Evolutionary conservation across 1,139 yeast species (phyloP), one percentile per base, ranked within the genome.

Genomic region (Debaryomyces sp.): DNA sequence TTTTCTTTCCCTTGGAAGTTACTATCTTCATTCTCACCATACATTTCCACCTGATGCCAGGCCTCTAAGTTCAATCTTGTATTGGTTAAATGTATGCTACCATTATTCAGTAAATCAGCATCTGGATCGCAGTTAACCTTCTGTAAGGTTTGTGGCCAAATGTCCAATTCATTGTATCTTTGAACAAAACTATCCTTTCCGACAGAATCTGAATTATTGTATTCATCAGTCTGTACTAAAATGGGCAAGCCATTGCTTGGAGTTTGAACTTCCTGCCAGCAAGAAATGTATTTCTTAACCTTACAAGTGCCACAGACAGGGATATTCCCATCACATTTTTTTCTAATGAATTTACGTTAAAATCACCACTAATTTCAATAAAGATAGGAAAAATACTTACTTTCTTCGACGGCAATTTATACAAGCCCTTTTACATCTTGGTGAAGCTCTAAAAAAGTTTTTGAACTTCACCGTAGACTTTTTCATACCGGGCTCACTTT

Each of bases 281-380:
- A 35, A 35, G 23, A 9, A 10, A 5, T 18, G 23, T 17, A 35
- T 18, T 22, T 35, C 26, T 35, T 35, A 8, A 6, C 24, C 23
- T 35, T 35, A 35, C 38, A 35, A 10, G 38, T 35, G 4, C 38
- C 23, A 35, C 38, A 35, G 24, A 35, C 18, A 35, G 38, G 38
- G 4, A 18, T 7, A n/a, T 15, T 10, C 13, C 38, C 38, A 21
- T 35, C 38, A 35, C 38, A 35, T 35, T 35, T 35, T 35, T 35
- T 35, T 35, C 38, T 35, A 34, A 18, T 15, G 17, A 17, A 17
- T 7, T 15, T 35, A 17, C 5, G 22, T 23, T 23, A 23, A 9
- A 23, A 35, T 17, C 10, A 12, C 4, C 22, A 18, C 9, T 35
- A 17, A 12, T 4, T 7, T 18, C 2, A 35, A 18, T 35, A 17